These are phyloP conservation scores for Apiospora sp. DNA, from an alignment of 2,329 filamentous ascomycete species.

Conservation along the genomic window DNA sequence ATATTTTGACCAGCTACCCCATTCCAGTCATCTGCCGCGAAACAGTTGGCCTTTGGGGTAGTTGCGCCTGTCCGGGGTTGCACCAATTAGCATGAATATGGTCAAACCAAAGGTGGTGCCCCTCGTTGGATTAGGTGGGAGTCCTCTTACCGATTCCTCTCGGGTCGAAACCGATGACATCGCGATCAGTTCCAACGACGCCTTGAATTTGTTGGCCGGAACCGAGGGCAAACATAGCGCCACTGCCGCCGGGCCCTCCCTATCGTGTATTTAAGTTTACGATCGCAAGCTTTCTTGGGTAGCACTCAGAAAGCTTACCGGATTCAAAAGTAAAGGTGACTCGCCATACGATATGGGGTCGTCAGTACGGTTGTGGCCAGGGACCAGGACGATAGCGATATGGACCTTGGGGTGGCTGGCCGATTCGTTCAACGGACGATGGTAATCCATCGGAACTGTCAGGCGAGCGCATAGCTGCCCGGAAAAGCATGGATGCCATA, in stretches of 20 bases:
- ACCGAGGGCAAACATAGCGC: conserved; percentile 40
- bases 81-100: not conserved
- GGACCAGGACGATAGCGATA: conserved; percentile 46
- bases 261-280: not conserved
- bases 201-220: conserved; percentile 43
- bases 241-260: conserved; percentile 56
- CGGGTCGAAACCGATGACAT: conserved; percentile 48
- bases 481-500: conserved; percentile 51
- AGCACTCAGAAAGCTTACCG: conserved; percentile 30
- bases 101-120: not conserved
- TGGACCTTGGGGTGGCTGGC: conserved; percentile 46
- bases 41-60: conserved; percentile 50
- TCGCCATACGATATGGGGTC: conserved; percentile 43
- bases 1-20: conserved; percentile 38
- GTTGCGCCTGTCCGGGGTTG: conserved; percentile 44
- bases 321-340: conserved; percentile 54
- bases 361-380: conserved; percentile 41
- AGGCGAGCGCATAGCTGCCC: conserved; percentile 49
- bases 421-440: conserved; percentile 48
- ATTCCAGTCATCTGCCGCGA: conserved; percentile 36
- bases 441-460: conserved; percentile 57
- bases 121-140: not conserved
- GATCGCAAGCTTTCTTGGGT: not conserved
- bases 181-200: conserved; percentile 49
- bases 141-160: conserved; percentile 20